A percentile compares a stretch with the other conserved stretches of the same genome.
Evolutionary conservation across 495 filamentous ascomycete genomes (phyloP).

Genomic region (Cenococcum geophilum): DNA sequence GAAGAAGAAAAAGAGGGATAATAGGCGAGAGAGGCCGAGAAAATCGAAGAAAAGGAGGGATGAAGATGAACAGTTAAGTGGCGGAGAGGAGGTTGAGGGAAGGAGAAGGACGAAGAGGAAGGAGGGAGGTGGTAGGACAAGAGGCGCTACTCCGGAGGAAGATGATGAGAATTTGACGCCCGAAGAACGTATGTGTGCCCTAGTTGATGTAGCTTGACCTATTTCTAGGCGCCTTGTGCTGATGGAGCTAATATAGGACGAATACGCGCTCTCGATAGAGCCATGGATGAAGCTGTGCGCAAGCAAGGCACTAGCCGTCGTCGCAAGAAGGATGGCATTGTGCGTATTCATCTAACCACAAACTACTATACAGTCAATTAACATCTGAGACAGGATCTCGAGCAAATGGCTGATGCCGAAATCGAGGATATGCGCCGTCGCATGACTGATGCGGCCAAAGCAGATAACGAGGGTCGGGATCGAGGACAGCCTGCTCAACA

Average conservation of each 20-base stretch:
- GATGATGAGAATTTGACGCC: constrained; percentile 51
- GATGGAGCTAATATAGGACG: constrained; percentile 46
- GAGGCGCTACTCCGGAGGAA: constrained; percentile 49
- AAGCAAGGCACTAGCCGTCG: constrained; percentile 66
- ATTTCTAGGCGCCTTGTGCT: constrained; percentile 14
- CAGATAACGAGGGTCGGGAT: constrained; percentile 73
- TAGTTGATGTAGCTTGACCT: not conserved
- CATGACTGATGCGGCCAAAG: constrained; percentile 87
- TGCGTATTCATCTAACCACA: too few species aligned
- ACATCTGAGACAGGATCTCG: constrained; percentile 52
- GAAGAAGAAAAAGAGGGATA: constrained; percentile 66
- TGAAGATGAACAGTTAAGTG: constrained; percentile 50
- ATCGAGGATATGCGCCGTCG: constrained; percentile 80
- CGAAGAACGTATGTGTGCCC: constrained; percentile 46
- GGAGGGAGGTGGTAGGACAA: constrained; percentile 38
- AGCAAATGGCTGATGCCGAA: constrained; percentile 79
- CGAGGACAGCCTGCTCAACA: constrained; percentile 74
- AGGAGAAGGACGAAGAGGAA: constrained; percentile 45
- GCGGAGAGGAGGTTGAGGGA: constrained; percentile 53
- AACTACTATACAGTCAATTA: too few species aligned
- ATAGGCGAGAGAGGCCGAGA: constrained; percentile 61
- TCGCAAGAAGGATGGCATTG: constrained; percentile 78
- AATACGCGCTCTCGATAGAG: constrained; percentile 70
- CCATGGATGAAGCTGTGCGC: constrained; percentile 81
- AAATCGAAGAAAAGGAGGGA: constrained; percentile 57